Percentiles rank a stretch among this genome's conserved stretches.
These are phyloP conservation scores for Pseudozyma thailandica DNA, from an alignment of 1,284 basidiomycete genomes.

Conservation along the genomic window DNA sequence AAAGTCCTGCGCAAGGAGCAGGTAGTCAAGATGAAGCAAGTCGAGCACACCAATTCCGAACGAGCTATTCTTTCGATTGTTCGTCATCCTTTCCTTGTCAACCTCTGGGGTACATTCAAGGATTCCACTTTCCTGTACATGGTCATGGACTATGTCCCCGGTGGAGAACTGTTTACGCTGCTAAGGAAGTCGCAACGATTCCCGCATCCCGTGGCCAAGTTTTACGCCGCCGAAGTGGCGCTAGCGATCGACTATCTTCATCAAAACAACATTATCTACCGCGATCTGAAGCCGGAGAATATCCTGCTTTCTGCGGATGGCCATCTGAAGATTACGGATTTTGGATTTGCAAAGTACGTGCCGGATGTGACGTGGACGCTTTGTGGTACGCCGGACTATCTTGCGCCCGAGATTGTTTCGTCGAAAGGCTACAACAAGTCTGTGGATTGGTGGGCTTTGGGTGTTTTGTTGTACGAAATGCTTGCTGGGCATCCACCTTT, in stretches of 20 bases:
- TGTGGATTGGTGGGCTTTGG: slow-evolving; percentile 98
- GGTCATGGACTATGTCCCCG: slow-evolving; percentile 99
- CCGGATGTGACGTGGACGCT: slow-evolving; percentile 94
- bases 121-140: slow-evolving; percentile 94
- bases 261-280: slow-evolving; percentile 90
- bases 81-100: slow-evolving; percentile 95
- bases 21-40: slow-evolving; percentile 94
- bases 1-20: slow-evolving; percentile 74
- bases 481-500: slow-evolving; percentile 68
- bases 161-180: slow-evolving; percentile 87
- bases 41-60: slow-evolving; percentile 97
- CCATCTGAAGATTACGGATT: slow-evolving; percentile 98
- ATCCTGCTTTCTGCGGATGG: slow-evolving; percentile 91
- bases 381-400: slow-evolving; percentile 88
- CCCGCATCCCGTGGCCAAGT: slow-evolving; percentile 97
- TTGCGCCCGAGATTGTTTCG: slow-evolving; percentile 73
- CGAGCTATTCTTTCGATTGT: slow-evolving; percentile 87
- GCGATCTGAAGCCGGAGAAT: slow-evolving; percentile 97
- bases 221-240: slow-evolving; percentile 97
- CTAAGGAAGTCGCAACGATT: slow-evolving; percentile 77
- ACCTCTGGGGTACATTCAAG: slow-evolving; percentile 97
- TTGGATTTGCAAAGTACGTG: slow-evolving; percentile 94
- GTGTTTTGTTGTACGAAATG: slow-evolving; percentile 81
- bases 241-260: slow-evolving; percentile 94
- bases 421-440: slow-evolving; percentile 95